These are phyloP conservation scores for Colletotrichum coccodes DNA, from an alignment of 2,329 filamentous ascomycete species.

Conservation along the genomic window DNA sequence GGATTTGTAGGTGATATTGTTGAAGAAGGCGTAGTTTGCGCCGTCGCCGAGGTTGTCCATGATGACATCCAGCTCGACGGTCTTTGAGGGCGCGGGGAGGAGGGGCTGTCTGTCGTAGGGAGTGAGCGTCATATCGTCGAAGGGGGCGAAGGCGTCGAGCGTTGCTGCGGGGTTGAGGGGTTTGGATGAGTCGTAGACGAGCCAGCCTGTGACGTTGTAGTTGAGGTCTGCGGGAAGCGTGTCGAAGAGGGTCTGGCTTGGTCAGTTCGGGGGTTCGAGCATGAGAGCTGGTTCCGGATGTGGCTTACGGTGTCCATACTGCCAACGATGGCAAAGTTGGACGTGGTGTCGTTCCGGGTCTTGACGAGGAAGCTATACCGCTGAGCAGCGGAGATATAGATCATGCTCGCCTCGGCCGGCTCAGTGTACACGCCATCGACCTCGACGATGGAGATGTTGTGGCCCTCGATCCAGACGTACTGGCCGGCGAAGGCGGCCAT, in stretches of 20 bases:
- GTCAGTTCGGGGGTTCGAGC: constrained; percentile 36
- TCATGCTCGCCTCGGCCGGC: constrained; percentile 65
- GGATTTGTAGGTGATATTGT: constrained; percentile 78
- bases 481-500: constrained; percentile 77
- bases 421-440: constrained; percentile 79
- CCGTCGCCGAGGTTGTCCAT: constrained; percentile 72
- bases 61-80: constrained; percentile 70
- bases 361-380: constrained; percentile 72
- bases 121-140: constrained; percentile 79
- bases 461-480: constrained; percentile 74
- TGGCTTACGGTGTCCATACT: constrained; percentile 74
- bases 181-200: constrained; percentile 64
- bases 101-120: constrained; percentile 74
- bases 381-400: constrained; percentile 77
- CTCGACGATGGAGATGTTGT: constrained; percentile 76
- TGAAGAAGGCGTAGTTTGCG: constrained; percentile 72
- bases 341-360: constrained; percentile 67
- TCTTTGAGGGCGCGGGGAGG: constrained; percentile 69
- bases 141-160: constrained; percentile 71
- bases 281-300: neutral
- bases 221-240: constrained; percentile 73
- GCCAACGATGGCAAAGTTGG: constrained; percentile 75
- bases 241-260: constrained; percentile 70
- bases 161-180: constrained; percentile 60
- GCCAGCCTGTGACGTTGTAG: constrained; percentile 74